Conservation (phyloP, 2,329 filamentous ascomycete genomes). For the Penicillium fuscoglaucum region DNA sequence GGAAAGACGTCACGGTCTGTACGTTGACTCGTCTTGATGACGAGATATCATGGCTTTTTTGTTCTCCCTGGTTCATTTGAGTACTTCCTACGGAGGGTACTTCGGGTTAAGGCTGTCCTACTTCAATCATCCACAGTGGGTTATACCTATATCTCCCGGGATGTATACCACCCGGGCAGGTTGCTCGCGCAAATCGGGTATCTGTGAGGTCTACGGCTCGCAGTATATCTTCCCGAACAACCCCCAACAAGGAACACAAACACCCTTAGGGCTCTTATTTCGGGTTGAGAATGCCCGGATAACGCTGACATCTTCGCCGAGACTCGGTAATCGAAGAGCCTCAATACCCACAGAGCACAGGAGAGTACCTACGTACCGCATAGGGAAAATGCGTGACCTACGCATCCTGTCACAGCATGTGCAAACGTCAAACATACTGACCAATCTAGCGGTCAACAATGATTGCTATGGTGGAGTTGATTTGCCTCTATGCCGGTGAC, state of each 20-base stretch:
- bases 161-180: not conserved
- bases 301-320: not conserved
- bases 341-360: not conserved
- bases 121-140: not conserved
- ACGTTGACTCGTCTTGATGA: constrained; percentile 1
- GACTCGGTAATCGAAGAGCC: not conserved
- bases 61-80: not conserved
- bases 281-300: not conserved
- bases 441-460: not conserved
- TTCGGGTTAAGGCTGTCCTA: not conserved
- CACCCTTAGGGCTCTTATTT: too few relatives aligned
- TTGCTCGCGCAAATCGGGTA: not conserved
- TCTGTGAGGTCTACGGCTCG: not conserved
- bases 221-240: not conserved
- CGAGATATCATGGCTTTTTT: not conserved
- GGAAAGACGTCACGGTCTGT: not conserved
- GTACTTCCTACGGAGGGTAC: not conserved
- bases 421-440: not conserved
- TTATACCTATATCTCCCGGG: not conserved
- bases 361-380: not conserved
- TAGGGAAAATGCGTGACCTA: not conserved
- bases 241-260: not conserved
- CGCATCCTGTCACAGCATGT: constrained; percentile 3
- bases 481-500: not conserved
- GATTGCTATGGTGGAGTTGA: not conserved